Percentiles rank a stretch among this genome's conserved stretches.
Evolutionary conservation across 495 filamentous ascomycete species (phyloP).

Genomic region (Lophium mytilinum): DNA sequence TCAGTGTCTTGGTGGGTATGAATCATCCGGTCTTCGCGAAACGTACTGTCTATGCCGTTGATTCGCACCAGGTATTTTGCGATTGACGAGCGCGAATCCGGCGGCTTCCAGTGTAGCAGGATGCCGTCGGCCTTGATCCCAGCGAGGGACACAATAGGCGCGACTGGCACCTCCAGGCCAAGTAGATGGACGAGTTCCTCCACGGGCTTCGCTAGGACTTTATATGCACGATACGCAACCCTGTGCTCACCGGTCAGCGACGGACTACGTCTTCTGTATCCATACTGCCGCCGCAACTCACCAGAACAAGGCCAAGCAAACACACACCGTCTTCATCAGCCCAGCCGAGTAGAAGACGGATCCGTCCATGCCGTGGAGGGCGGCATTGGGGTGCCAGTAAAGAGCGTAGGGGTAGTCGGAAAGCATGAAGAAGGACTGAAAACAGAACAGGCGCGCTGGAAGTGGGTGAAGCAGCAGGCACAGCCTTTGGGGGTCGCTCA

Average conservation of each 20-base stretch:
- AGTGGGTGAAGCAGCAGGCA: background rate
- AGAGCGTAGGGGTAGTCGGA: constrained; percentile 12
- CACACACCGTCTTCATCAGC: constrained; percentile 25
- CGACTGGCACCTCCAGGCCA: constrained; percentile 84
- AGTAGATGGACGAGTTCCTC: constrained; percentile 82
- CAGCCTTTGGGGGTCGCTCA: background rate
- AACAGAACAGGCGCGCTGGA: background rate
- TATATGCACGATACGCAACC: constrained; percentile 73
- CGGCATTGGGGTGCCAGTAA: constrained; percentile 18
- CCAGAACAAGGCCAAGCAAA: constrained; percentile 25
- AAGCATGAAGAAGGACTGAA: constrained; percentile 8
- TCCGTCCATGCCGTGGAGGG: constrained; percentile 24
- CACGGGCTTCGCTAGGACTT: constrained; percentile 81
- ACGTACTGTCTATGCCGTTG: constrained; percentile 81
- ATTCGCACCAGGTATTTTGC: constrained; percentile 85
- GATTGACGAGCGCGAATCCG: constrained; percentile 66
- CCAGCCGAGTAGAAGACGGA: constrained; percentile 19
- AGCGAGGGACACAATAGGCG: constrained; percentile 85
- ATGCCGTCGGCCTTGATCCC: constrained; percentile 79
- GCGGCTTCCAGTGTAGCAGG: constrained; percentile 84
- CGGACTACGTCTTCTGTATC: background rate
- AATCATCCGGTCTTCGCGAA: background rate
- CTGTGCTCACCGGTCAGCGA: constrained; percentile 35
- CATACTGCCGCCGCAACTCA: background rate
- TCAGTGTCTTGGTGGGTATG: background rate